phyloP scores from a whole-genome alignment of 768 basidiomycete genomes.

The Saitozyma podzolica region DNA sequence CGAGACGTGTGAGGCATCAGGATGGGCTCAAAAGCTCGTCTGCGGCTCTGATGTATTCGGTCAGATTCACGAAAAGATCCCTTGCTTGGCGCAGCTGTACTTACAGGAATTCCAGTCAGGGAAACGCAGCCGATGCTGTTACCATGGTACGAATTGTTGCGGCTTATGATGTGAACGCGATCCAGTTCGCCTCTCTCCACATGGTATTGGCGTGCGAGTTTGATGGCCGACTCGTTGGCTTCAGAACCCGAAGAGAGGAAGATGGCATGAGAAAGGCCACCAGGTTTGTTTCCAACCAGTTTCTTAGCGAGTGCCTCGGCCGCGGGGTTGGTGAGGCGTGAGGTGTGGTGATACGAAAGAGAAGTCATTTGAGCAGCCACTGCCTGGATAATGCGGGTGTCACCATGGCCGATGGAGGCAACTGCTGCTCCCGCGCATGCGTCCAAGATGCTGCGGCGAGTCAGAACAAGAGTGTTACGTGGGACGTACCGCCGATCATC shows the following conservation, averaged over 20 bases:
- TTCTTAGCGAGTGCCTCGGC: too few species aligned
- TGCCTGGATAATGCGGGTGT: conserved; percentile 63
- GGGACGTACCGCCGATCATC: too few species aligned
- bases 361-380: conserved; percentile 18
- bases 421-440: conserved; percentile 86
- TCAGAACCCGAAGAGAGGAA: conserved; percentile 79
- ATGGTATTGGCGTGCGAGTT: conserved; percentile 70
- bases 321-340: too few species aligned
- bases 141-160: conserved; percentile 79
- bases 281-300: too few species aligned
- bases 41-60: conserved; percentile 51
- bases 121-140: conserved; percentile 63
- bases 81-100: too few species aligned
- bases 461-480: too few species aligned
- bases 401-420: conserved; percentile 70
- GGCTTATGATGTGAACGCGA: conserved; percentile 75
- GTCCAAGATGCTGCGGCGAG: conserved; percentile 58
- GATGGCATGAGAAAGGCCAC: conserved; percentile 62
- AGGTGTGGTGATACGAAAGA: too few species aligned
- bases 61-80: too few species aligned
- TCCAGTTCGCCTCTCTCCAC: conserved; percentile 67
- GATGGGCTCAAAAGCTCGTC: conserved; percentile 54
- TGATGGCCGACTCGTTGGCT: conserved; percentile 82
- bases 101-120: too few species aligned
- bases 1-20: conserved; percentile 68